Conservation (phyloP, 768 basidiomycete species). For the Boletellus emodensis region DNA sequence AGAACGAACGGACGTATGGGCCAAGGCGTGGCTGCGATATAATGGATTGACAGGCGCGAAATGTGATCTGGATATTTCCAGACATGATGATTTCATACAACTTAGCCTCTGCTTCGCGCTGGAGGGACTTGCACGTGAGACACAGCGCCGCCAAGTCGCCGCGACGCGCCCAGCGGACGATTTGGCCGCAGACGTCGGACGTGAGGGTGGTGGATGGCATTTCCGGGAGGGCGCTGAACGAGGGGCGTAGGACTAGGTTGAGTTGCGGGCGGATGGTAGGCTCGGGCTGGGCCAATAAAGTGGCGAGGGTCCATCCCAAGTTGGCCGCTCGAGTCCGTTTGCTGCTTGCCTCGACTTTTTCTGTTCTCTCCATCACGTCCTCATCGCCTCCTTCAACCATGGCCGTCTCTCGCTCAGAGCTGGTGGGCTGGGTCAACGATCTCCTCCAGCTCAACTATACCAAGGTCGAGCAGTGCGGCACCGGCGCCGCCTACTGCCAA, state of each 20-base stretch:
- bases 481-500: slow-evolving; percentile 92
- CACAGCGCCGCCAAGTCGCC: slow-evolving; percentile 43
- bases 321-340: background rate
- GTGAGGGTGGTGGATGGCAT: slow-evolving; percentile 30
- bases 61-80: slow-evolving; percentile 32
- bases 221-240: background rate
- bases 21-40: slow-evolving; percentile 34
- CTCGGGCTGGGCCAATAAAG: background rate
- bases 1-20: slow-evolving; percentile 40
- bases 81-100: slow-evolving; percentile 44
- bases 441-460: slow-evolving; percentile 88
- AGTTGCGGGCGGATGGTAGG: background rate
- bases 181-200: slow-evolving; percentile 40
- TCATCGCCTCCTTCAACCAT: slow-evolving; percentile 31
- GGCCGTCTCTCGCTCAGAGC: slow-evolving; percentile 75
- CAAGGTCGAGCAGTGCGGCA: slow-evolving; percentile 89
- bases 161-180: slow-evolving; percentile 35
- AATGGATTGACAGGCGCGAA: slow-evolving; percentile 39
- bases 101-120: slow-evolving; percentile 43
- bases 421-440: slow-evolving; percentile 92
- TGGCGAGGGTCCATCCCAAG: slow-evolving; percentile 6
- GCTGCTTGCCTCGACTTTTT: background rate
- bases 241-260: too few species aligned
- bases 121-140: slow-evolving; percentile 44
- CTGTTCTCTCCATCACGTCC: slow-evolving; percentile 1